Evolutionary conservation across 2,329 filamentous ascomycete genomes (phyloP).

Genomic region (Penicillium brasilianum): DNA sequence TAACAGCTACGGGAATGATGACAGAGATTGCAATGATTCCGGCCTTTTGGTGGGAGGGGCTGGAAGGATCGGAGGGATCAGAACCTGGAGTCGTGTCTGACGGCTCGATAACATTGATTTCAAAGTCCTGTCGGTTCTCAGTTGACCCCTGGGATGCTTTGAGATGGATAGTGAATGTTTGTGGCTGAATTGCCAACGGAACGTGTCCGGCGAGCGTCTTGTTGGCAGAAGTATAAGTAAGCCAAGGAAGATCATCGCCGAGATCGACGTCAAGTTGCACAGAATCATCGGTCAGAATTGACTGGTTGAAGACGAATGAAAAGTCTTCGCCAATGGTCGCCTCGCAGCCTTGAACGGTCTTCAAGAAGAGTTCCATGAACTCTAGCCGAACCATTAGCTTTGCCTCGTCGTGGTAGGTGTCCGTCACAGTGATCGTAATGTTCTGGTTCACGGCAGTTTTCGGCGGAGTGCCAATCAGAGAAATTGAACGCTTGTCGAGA

Average conservation of each 20-base stretch:
- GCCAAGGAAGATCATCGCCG: constrained; percentile 50
- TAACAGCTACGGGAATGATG: constrained; percentile 40
- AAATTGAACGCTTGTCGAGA: constrained; percentile 66
- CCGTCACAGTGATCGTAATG: constrained; percentile 64
- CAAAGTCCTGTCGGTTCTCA: constrained; percentile 52
- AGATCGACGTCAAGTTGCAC: constrained; percentile 53
- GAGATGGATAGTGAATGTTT: constrained; percentile 50
- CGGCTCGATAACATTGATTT: constrained; percentile 42
- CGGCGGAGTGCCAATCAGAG: constrained; percentile 68
- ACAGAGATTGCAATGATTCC: constrained; percentile 46
- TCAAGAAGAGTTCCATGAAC: constrained; percentile 51
- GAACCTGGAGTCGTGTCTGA: constrained; percentile 19
- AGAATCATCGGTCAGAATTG: constrained; percentile 48
- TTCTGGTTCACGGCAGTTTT: constrained; percentile 63
- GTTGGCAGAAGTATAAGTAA: constrained; percentile 54
- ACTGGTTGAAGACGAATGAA: constrained; percentile 52
- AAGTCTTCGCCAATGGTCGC: constrained; percentile 58
- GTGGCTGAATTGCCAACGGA: constrained; percentile 46
- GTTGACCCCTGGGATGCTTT: constrained; percentile 47
- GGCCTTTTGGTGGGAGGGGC: constrained; percentile 37
- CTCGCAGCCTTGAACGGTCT: constrained; percentile 52
- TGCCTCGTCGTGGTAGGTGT: constrained; percentile 65
- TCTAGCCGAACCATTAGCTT: constrained; percentile 60
- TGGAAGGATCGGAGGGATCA: constrained; percentile 27
- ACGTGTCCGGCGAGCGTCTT: constrained; percentile 57